Conservation (phyloP, 2,329 filamentous ascomycete species). For the Arthrinium phaeospermum region DNA sequence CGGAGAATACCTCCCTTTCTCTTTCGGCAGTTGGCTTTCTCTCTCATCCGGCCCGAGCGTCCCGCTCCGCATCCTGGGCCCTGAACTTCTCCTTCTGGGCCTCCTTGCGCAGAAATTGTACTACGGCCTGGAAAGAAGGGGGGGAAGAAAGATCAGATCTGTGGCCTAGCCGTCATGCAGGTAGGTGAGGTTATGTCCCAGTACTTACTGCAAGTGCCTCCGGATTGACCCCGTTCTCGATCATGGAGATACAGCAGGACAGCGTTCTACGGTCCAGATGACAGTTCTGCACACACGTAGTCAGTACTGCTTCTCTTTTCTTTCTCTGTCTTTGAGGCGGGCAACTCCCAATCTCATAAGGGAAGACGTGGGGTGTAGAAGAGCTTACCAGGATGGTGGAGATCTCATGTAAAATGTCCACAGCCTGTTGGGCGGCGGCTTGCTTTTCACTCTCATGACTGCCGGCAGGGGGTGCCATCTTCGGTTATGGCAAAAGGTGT, state of each 20-base stretch:
- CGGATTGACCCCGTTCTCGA: constrained; percentile 96
- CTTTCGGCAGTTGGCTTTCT: neutral
- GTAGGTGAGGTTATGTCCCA: neutral
- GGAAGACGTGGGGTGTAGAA: neutral
- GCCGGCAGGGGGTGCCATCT: constrained; percentile 41
- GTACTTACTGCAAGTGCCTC: constrained; percentile 85
- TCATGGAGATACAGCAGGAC: constrained; percentile 93
- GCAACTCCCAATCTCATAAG: neutral
- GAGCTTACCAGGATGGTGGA: constrained; percentile 81
- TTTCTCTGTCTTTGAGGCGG: neutral
- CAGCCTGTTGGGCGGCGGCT: constrained; percentile 78
- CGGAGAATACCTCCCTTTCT: neutral
- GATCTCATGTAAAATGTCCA: constrained; percentile 84
- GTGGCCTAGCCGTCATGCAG: neutral
- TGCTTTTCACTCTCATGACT: constrained; percentile 66
- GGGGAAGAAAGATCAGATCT: neutral
- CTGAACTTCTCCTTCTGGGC: constrained; percentile 55
- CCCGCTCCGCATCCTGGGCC: constrained; percentile 30
- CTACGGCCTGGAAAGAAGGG: constrained; percentile 53
- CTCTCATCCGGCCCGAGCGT: constrained; percentile 16
- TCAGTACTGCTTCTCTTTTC: neutral
- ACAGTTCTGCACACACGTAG: constrained; percentile 71
- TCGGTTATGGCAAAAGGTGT: constrained; percentile 27
- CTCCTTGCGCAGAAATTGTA: constrained; percentile 65
- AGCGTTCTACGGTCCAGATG: constrained; percentile 88